phyloP scores from a whole-genome alignment of 2,329 filamentous ascomycete genomes.

The Cladosporium sp. region DNA sequence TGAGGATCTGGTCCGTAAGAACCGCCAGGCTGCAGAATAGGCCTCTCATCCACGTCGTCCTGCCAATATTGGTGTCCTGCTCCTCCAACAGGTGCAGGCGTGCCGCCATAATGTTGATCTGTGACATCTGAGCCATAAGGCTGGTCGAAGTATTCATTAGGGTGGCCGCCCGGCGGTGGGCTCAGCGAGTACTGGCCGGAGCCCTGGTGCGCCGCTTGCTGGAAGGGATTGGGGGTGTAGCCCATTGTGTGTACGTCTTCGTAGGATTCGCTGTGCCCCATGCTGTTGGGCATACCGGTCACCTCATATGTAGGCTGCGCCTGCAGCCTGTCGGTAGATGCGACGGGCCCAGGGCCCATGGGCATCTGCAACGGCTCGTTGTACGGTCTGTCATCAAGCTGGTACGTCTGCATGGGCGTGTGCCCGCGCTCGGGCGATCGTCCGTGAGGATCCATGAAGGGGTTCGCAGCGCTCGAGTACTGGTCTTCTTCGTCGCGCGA shows the following conservation, averaged over 20 bases:
- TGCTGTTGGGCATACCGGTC: slow-evolving; percentile 58
- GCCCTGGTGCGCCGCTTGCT: slow-evolving; percentile 35
- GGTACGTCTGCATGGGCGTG: slow-evolving; percentile 73
- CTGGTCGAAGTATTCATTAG: slow-evolving; percentile 78
- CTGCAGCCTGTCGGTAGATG: slow-evolving; percentile 68
- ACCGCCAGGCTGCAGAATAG: slow-evolving; percentile 64
- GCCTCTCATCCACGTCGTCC: slow-evolving; percentile 62
- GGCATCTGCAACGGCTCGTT: slow-evolving; percentile 62
- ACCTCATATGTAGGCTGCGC: slow-evolving; percentile 80
- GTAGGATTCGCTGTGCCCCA: slow-evolving; percentile 57
- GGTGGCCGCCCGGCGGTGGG: slow-evolving; percentile 75
- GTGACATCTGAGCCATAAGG: slow-evolving; percentile 67
- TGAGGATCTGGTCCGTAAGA: slow-evolving; percentile 57
- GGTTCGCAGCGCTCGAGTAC: slow-evolving; percentile 22
- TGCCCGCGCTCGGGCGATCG: slow-evolving; percentile 55
- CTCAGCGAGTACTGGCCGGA: slow-evolving; percentile 59
- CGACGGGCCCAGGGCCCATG: slow-evolving; percentile 46
- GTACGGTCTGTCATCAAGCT: slow-evolving; percentile 74
- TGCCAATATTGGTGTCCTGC: slow-evolving; percentile 51
- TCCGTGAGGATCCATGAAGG: slow-evolving; percentile 49
- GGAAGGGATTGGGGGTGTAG: slow-evolving; percentile 37
- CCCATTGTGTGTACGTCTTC: slow-evolving; percentile 44
- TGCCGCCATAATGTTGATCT: slow-evolving; percentile 38
- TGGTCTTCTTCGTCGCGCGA: slow-evolving; percentile 21
- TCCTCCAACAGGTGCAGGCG: slow-evolving; percentile 15